Percentiles rank a stretch among this genome's conserved stretches.
Conservation (phyloP, 345 rosid species). For the Psidium guajava region DNA sequence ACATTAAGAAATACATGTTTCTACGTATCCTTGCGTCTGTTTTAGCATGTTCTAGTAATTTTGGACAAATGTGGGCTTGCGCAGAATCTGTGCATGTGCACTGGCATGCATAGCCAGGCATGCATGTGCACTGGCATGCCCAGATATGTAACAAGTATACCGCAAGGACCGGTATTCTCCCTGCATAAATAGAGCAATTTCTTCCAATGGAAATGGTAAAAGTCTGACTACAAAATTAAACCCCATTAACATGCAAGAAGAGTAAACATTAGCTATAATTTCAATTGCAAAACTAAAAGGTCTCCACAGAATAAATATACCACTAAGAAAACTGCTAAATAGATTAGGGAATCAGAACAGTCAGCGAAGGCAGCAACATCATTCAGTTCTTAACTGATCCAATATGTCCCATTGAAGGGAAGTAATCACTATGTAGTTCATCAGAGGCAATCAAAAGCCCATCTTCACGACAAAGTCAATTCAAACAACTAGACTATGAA, state of each 20-base stretch:
- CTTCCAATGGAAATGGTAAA: not conserved
- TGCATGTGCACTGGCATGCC: not conserved
- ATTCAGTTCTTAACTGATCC: not conserved
- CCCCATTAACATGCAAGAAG: not conserved
- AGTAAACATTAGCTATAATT: not conserved
- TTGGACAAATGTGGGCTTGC: not conserved
- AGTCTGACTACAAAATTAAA: not conserved
- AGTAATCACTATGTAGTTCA: not conserved
- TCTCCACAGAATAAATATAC: not conserved
- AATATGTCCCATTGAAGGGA: not conserved
- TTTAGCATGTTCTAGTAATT: not conserved
- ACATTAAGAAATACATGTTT: not conserved
- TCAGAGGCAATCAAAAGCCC: not conserved
- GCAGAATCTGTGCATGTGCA: not conserved
- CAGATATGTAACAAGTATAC: not conserved
- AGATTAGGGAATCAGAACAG: not conserved
- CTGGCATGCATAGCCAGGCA: not conserved
- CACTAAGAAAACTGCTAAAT: not conserved
- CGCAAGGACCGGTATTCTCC: not conserved
- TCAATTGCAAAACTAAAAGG: not conserved
- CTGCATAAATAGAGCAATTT: not conserved
- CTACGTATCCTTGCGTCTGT: not conserved
- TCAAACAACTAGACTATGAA: not conserved
- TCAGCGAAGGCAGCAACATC: not conserved
- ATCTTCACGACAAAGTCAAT: not conserved